Evolutionary conservation across 1,284 basidiomycete genomes (phyloP).

Genomic region (Salmacisia buchloeana): DNA sequence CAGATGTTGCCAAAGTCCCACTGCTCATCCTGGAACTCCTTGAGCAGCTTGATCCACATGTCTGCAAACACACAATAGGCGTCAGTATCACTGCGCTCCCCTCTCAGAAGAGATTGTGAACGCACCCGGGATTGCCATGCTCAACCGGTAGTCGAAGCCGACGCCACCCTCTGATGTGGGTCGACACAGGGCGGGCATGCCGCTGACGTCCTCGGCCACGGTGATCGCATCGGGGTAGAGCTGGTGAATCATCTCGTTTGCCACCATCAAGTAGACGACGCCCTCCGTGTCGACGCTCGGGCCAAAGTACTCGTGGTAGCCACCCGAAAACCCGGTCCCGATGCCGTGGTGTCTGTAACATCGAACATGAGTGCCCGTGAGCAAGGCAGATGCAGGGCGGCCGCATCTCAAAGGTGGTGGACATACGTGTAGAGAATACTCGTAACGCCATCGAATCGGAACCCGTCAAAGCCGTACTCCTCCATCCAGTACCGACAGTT

Average conservation of each 20-base stretch:
- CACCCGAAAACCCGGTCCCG: conserved; percentile 91
- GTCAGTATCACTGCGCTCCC: not conserved
- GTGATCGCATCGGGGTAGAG: conserved; percentile 76
- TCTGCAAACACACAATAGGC: conserved; percentile 53
- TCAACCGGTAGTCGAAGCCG: conserved; percentile 93
- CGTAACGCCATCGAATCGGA: conserved; percentile 96
- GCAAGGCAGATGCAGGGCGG: not conserved
- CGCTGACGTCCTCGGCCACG: conserved; percentile 95
- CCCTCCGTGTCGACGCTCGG: conserved; percentile 76
- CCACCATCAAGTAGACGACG: conserved; percentile 92
- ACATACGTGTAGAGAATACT: conserved; percentile 81
- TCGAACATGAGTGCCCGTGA: not conserved
- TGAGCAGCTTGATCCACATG: conserved; percentile 99
- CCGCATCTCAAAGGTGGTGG: not conserved
- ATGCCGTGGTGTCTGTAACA: conserved; percentile 77
- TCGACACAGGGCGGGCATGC: conserved; percentile 89
- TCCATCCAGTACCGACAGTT: conserved; percentile 95
- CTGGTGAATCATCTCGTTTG: conserved; percentile 80
- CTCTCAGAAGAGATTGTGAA: not conserved
- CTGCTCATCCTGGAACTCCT: conserved; percentile 78
- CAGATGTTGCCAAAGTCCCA: conserved; percentile 87
- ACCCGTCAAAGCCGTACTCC: conserved; percentile 90
- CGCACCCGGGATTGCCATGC: conserved; percentile 79
- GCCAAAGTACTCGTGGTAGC: conserved; percentile 97
- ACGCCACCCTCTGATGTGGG: conserved; percentile 77